phyloP scores from a whole-genome alignment of 139 green algal species.

The Asterochloris erici region DNA sequence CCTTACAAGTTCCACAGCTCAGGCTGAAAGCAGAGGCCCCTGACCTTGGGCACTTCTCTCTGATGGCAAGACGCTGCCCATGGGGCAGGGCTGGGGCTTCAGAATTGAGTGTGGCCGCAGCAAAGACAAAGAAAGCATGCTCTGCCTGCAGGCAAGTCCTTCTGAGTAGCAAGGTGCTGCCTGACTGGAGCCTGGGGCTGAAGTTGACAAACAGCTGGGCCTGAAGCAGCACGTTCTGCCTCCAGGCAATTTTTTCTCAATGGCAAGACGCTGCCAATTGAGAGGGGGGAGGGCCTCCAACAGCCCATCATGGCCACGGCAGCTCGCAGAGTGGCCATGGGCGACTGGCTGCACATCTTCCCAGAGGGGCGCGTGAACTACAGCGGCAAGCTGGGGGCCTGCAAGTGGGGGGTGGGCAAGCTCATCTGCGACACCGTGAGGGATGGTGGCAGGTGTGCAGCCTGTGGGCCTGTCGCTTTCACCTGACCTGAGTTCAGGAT shows the following conservation, averaged over 20 bases:
- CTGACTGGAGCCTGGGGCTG: background rate
- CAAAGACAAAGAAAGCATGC: too few species aligned
- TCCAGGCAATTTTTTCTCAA: constrained; percentile 79
- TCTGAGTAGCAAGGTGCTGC: too few species aligned
- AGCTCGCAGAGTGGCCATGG: constrained; percentile 36
- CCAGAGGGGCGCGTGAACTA: constrained; percentile 78
- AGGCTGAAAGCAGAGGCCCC: too few species aligned
- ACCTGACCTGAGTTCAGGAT: background rate
- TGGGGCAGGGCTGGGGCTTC: too few species aligned
- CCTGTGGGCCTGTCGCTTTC: background rate
- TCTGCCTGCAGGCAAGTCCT: too few species aligned
- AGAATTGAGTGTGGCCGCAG: too few species aligned
- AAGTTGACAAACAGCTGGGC: background rate
- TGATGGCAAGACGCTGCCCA: too few species aligned
- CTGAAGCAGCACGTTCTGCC: background rate
- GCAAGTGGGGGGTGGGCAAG: constrained; percentile 77
- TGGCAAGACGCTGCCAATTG: constrained; percentile 83
- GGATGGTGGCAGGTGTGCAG: constrained; percentile 36
- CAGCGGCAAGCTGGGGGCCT: constrained; percentile 56
- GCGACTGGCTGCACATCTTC: constrained; percentile 89
- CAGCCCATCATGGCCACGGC: constrained; percentile 66
- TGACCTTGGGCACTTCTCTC: too few species aligned
- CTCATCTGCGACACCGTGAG: constrained; percentile 64
- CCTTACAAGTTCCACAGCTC: too few species aligned
- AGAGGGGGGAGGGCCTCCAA: constrained; percentile 56